These are phyloP conservation scores for Pseudogymnoascus destructans DNA, from an alignment of 2,329 filamentous ascomycete genomes.

Conservation along the genomic window DNA sequence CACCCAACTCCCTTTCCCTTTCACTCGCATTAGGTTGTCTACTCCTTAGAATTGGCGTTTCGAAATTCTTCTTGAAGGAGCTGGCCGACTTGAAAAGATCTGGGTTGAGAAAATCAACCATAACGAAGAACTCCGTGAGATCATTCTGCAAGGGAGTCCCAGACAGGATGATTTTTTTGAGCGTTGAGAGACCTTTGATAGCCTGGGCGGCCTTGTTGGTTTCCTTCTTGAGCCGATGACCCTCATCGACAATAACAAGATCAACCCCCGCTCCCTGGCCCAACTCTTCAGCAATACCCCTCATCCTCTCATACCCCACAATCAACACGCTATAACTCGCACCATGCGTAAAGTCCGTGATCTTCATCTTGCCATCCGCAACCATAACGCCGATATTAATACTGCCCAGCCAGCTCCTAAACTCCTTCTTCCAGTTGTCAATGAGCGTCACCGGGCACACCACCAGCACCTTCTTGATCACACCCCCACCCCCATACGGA, in stretches of 20 bases:
- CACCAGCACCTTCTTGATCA: conserved; percentile 58
- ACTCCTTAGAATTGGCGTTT: conserved; percentile 73
- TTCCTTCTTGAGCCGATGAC: conserved; percentile 93
- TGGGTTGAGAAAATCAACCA: conserved; percentile 86
- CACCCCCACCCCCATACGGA: conserved; percentile 41
- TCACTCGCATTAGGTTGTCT: conserved; percentile 37
- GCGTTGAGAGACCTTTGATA: conserved; percentile 63
- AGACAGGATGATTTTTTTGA: conserved; percentile 24
- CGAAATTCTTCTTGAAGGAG: conserved; percentile 90
- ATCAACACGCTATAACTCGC: conserved; percentile 59
- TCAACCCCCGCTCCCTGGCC: conserved; percentile 51
- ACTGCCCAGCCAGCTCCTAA: conserved; percentile 60
- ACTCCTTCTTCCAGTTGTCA: conserved; percentile 61
- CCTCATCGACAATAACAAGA: conserved; percentile 94
- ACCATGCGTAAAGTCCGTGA: conserved; percentile 57
- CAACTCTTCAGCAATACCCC: conserved; percentile 51
- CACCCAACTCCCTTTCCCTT: conserved; percentile 56
- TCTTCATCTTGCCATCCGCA: conserved; percentile 42
- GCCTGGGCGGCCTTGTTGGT: conserved; percentile 86
- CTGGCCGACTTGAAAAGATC: conserved; percentile 88
- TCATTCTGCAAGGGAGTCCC: conserved; percentile 96
- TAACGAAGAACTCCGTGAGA: conserved; percentile 81
- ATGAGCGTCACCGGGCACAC: conserved; percentile 62
- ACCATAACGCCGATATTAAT: conserved; percentile 58
- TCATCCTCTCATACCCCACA: conserved; percentile 58